Conservation (phyloP, 805 yeast genomes). For the Candida coleopterorum region DNA sequence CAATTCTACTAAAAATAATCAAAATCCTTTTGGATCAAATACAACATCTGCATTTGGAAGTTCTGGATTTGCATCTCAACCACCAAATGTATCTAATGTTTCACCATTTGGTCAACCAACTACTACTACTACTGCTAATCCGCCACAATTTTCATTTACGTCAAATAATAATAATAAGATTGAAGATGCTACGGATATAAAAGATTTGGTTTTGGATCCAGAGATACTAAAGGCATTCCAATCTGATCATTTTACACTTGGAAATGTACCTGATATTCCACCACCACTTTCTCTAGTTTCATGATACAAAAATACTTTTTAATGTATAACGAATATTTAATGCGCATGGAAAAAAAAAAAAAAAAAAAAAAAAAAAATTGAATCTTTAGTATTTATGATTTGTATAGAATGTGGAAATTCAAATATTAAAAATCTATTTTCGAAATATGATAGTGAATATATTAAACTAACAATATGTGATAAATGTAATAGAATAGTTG, state of each 20-base stretch:
- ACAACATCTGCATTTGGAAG: slow-evolving; percentile 16
- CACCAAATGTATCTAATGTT: neutral
- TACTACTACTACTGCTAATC: neutral
- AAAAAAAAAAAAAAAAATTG: neutral
- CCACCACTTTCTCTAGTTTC: slow-evolving; percentile 45
- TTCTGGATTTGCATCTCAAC: slow-evolving; percentile 14
- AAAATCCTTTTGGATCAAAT: slow-evolving; percentile 1
- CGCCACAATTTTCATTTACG: slow-evolving; percentile 2
- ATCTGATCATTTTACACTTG: slow-evolving; percentile 46
- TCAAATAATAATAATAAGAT: neutral
- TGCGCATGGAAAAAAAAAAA: neutral
- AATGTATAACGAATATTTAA: slow-evolving; percentile 1
- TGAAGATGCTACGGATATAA: neutral
- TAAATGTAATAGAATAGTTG: slow-evolving; percentile 70
- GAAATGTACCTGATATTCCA: slow-evolving; percentile 65
- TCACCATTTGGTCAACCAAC: neutral
- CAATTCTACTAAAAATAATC: neutral
- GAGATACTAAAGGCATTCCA: slow-evolving; percentile 44
- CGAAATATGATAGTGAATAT: slow-evolving; percentile 69
- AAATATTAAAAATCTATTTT: slow-evolving; percentile 61
- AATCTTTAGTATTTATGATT: slow-evolving; percentile 52
- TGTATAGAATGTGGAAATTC: slow-evolving; percentile 79
- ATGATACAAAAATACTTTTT: neutral
- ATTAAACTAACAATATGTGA: slow-evolving; percentile 76
- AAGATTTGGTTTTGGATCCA: slow-evolving; percentile 33